phyloP scores from a whole-genome alignment of 1,284 basidiomycete genomes.

The Anthracocystis setariae region DNA sequence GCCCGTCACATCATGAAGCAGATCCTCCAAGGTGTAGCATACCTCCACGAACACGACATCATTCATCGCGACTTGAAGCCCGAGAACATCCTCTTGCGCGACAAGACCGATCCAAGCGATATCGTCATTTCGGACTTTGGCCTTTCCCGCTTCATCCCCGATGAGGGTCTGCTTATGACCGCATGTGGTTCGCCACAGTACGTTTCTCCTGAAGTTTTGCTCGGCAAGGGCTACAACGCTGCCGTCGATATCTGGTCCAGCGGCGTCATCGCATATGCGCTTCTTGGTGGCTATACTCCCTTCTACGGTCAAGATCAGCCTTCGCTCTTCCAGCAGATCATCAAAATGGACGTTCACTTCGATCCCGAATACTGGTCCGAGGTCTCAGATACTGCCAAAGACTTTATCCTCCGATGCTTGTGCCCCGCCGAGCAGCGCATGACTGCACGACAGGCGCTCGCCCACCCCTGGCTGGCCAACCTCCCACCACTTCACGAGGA shows the following conservation, averaged over 20 bases:
- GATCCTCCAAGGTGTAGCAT: constrained; percentile 61
- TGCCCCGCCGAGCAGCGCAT: constrained; percentile 60
- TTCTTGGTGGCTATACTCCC: constrained; percentile 67
- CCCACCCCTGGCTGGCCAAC: constrained; percentile 63
- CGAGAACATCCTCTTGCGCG: constrained; percentile 64
- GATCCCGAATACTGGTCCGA: constrained; percentile 64
- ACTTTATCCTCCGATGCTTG: constrained; percentile 64
- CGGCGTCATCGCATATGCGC: constrained; percentile 66
- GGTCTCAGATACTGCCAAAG: constrained; percentile 60
- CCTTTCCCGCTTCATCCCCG: constrained; percentile 63
- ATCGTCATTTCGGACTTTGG: constrained; percentile 67
- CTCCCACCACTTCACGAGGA: constrained; percentile 56
- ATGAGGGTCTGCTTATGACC: constrained; percentile 63
- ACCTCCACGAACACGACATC: constrained; percentile 63
- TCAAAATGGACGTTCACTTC: constrained; percentile 62
- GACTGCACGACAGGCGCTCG: constrained; percentile 59
- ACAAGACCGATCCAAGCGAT: constrained; percentile 52
- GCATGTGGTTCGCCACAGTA: constrained; percentile 67
- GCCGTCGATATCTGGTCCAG: constrained; percentile 65
- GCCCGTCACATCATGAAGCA: constrained; percentile 64
- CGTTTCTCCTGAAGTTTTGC: constrained; percentile 65
- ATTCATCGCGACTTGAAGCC: constrained; percentile 67
- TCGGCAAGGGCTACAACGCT: constrained; percentile 63
- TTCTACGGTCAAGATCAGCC: constrained; percentile 65
- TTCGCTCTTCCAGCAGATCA: constrained; percentile 61